A percentile compares a stretch with the other conserved stretches of the same genome.
Evolutionary conservation across 108 stramenopile genomes (phyloP).

Genomic region (Cylindrotheca closterium): DNA sequence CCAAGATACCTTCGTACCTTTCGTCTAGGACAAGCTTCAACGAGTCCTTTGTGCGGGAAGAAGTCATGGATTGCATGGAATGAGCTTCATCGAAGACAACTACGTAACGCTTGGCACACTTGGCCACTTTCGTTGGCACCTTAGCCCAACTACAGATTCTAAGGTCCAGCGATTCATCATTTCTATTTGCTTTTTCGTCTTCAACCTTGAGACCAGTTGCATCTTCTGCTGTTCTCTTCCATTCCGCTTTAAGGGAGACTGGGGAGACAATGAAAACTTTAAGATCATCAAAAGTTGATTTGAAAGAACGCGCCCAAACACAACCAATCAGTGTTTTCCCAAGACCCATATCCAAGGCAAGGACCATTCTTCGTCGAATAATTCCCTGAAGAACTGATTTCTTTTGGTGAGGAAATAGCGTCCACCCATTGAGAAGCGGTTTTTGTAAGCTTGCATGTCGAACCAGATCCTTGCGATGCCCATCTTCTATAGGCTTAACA

Average conservation of each 20-base stretch:
- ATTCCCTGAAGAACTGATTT: conserved; percentile 59
- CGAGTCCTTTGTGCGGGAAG: conserved; percentile 59
- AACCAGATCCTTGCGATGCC: conserved; percentile 38
- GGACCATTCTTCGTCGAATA: conserved; percentile 66
- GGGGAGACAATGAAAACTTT: conserved; percentile 70
- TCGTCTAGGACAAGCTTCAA: conserved; percentile 47
- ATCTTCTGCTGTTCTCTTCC: conserved; percentile 66
- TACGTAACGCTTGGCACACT: conserved; percentile 40
- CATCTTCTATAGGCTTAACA: conserved; percentile 38
- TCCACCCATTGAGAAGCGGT: conserved; percentile 77
- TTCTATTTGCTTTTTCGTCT: conserved; percentile 18
- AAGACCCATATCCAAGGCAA: conserved; percentile 87
- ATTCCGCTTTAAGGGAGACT: conserved; percentile 67
- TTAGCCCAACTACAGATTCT: conserved; percentile 62
- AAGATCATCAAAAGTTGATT: conserved; percentile 44
- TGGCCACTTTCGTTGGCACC: conserved; percentile 37
- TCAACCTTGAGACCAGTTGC: conserved; percentile 54
- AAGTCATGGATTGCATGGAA: conserved; percentile 67
- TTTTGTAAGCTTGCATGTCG: conserved; percentile 54
- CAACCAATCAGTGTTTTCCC: conserved; percentile 73
- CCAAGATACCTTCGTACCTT: conserved; percentile 30
- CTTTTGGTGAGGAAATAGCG: conserved; percentile 71
- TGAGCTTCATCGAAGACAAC: conserved; percentile 84
- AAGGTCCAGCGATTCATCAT: conserved; percentile 27
- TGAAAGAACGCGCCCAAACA: conserved; percentile 73